Evolutionary conservation across 805 yeast species (phyloP).

Genomic region (Sugiyamaella marilandica): DNA sequence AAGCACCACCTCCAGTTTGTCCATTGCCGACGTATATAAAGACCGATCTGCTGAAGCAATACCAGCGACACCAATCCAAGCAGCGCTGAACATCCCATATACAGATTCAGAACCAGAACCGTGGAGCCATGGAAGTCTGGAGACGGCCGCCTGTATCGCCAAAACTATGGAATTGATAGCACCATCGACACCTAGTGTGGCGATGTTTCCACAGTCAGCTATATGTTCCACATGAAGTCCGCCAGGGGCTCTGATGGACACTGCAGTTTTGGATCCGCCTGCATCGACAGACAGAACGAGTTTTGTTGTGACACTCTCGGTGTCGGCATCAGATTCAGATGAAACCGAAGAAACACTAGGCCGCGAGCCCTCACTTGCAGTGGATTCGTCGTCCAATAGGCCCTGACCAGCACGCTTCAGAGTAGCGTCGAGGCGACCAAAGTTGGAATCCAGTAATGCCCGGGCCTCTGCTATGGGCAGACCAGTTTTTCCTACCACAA

Average conservation of each 20-base stretch:
- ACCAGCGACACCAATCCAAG: slow-evolving; percentile 26
- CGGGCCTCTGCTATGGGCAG: slow-evolving; percentile 12
- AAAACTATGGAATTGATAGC: slow-evolving; percentile 7
- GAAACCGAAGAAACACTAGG: background rate
- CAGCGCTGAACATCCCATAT: background rate
- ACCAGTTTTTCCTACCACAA: slow-evolving; percentile 22
- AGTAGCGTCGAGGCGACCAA: slow-evolving; percentile 14
- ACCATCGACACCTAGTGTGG: slow-evolving; percentile 11
- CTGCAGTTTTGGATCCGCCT: slow-evolving; percentile 27
- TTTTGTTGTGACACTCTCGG: background rate
- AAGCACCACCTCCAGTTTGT: slow-evolving; percentile 9
- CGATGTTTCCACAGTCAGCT: slow-evolving; percentile 20
- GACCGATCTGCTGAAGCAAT: slow-evolving; percentile 11
- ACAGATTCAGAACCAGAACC: background rate
- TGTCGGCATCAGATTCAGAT: background rate
- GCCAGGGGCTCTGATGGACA: slow-evolving; percentile 14
- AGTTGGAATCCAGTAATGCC: slow-evolving; percentile 8
- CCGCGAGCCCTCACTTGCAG: background rate
- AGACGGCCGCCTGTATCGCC: slow-evolving; percentile 12
- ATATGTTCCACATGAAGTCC: slow-evolving; percentile 13
- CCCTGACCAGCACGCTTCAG: slow-evolving; percentile 1
- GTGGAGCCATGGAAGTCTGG: background rate
- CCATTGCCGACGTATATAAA: background rate
- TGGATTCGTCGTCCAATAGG: background rate
- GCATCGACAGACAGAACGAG: slow-evolving; percentile 22